phyloP scores from a whole-genome alignment of 2,329 filamentous ascomycete genomes.

The Colletotrichum musae region DNA sequence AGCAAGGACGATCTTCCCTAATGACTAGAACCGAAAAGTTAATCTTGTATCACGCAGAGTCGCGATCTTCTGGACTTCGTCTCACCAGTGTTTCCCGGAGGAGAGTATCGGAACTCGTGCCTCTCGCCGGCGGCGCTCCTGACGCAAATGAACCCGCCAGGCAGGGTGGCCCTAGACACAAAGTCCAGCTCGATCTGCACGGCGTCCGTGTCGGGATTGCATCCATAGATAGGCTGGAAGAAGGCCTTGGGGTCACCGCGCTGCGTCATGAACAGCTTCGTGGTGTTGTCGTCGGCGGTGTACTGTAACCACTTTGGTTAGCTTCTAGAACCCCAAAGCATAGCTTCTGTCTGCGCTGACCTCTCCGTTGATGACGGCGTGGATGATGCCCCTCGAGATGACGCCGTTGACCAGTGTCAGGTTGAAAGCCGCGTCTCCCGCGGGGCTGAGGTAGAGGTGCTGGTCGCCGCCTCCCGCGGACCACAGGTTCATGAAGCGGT shows the following conservation, averaged over 20 bases:
- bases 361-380: conserved; percentile 61
- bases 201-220: conserved; percentile 57
- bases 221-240: conserved; percentile 57
- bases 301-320: conserved; percentile 48
- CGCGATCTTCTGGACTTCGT: background rate
- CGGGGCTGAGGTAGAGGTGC: conserved; percentile 56
- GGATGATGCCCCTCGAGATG: conserved; percentile 47
- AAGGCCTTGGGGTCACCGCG: conserved; percentile 58
- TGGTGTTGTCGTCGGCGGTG: conserved; percentile 59
- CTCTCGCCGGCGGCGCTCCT: conserved; percentile 53
- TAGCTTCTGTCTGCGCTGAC: conserved; percentile 42
- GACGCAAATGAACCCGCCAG: conserved; percentile 57
- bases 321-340: background rate
- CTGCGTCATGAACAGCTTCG: conserved; percentile 64
- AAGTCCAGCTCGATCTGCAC: conserved; percentile 56
- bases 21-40: background rate
- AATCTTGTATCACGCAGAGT: background rate
- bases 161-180: conserved; percentile 47
- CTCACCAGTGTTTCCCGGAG: conserved; percentile 55
- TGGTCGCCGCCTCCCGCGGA: conserved; percentile 55
- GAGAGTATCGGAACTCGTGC: conserved; percentile 60
- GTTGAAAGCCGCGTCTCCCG: conserved; percentile 53
- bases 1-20: background rate
- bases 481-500: conserved; percentile 54
- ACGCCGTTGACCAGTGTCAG: conserved; percentile 56